Conservation (phyloP, 1,284 basidiomycete species). For the Melanopsichium pennsylvanicum region DNA sequence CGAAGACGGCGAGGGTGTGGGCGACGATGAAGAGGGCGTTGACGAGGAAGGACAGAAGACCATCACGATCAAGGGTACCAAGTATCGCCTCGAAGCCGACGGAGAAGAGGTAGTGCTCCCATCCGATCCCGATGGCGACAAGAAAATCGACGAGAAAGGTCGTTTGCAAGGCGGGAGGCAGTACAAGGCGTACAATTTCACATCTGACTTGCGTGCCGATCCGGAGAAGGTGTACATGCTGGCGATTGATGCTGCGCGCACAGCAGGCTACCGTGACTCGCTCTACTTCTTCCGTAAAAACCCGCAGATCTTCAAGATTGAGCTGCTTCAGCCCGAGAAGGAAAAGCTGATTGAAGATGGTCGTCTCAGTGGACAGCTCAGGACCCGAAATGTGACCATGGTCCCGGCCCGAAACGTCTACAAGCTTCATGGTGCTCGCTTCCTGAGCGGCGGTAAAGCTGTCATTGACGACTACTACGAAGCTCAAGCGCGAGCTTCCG, state of each 20-base stretch:
- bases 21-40: conserved; percentile 25
- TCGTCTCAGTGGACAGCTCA: conserved; percentile 84
- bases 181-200: conserved; percentile 88
- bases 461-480: conserved; percentile 96
- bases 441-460: conserved; percentile 85
- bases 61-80: conserved; percentile 77
- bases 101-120: conserved; percentile 86
- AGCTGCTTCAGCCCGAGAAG: conserved; percentile 72
- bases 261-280: conserved; percentile 93
- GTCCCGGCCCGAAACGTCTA: conserved; percentile 90
- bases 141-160: conserved; percentile 87
- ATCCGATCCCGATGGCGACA: conserved; percentile 84
- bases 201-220: conserved; percentile 77
- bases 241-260: conserved; percentile 93
- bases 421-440: conserved; percentile 91
- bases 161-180: conserved; percentile 83
- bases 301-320: conserved; percentile 85
- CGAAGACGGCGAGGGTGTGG: conserved; percentile 17
- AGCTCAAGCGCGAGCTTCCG: conserved; percentile 73
- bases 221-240: conserved; percentile 89
- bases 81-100: conserved; percentile 80
- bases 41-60: conserved; percentile 68
- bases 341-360: conserved; percentile 87
- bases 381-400: conserved; percentile 89
- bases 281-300: conserved; percentile 95